phyloP scores from a whole-genome alignment of 495 filamentous ascomycete genomes.

The Cairneyella variabilis region DNA sequence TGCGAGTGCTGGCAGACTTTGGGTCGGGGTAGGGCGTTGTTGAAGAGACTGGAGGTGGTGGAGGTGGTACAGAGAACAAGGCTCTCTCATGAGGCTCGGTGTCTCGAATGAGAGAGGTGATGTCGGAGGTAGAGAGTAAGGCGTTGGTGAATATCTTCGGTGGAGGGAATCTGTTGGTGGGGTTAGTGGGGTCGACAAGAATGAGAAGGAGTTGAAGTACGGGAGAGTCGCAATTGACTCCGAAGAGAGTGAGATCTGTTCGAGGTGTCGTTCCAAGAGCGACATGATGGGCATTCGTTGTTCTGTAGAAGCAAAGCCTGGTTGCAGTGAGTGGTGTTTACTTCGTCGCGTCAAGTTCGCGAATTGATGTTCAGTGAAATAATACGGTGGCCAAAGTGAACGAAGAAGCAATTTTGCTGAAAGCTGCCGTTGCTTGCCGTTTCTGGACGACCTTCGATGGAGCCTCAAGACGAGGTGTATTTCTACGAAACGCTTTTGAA shows the following conservation, averaged over 20 bases:
- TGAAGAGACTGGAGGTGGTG: conserved; percentile 41
- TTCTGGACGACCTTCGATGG: too few species aligned
- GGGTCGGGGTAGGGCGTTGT: conserved; percentile 26
- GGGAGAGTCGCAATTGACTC: conserved; percentile 79
- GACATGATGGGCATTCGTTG: conserved; percentile 51
- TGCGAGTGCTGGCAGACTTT: conserved; percentile 32
- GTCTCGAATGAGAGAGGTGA: conserved; percentile 90
- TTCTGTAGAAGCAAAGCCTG: background rate
- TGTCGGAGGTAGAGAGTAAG: conserved; percentile 80
- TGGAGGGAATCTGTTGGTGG: conserved; percentile 64
- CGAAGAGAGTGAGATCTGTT: conserved; percentile 84
- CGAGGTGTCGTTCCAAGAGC: conserved; percentile 77
- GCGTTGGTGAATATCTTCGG: conserved; percentile 98
- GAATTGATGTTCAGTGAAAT: too few species aligned
- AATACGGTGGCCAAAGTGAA: too few species aligned
- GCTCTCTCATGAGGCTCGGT: conserved; percentile 94
- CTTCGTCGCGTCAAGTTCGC: conserved; percentile 3
- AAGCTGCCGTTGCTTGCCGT: too few species aligned
- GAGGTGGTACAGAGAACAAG: conserved; percentile 82
- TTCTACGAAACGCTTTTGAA: too few species aligned
- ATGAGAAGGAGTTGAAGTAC: conserved; percentile 42
- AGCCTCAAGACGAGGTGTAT: too few species aligned
- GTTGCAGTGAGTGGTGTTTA: background rate
- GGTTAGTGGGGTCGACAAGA: conserved; percentile 13
- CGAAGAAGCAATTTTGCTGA: too few species aligned